phyloP scores from a whole-genome alignment of 805 yeast species.

The Candida arabinofermentans region DNA sequence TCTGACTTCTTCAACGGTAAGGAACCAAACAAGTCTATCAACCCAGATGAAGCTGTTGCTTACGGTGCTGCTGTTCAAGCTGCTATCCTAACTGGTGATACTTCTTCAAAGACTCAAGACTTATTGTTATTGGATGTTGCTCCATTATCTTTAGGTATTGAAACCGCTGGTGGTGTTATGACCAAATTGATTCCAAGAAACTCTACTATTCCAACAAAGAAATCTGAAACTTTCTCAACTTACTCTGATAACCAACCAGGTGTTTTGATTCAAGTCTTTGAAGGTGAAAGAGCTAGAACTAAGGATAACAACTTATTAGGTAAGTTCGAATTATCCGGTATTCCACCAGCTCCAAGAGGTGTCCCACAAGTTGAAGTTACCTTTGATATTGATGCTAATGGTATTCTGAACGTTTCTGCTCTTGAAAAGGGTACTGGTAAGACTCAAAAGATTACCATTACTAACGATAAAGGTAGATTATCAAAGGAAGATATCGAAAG shows the following conservation, averaged over 20 bases:
- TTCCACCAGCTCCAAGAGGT: constrained; percentile 94
- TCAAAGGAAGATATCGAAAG: constrained; percentile 97
- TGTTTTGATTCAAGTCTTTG: constrained; percentile 97
- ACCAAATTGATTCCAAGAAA: constrained; percentile 87
- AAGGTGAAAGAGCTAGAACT: constrained; percentile 98
- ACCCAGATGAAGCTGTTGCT: constrained; percentile 99
- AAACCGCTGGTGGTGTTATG: constrained; percentile 97
- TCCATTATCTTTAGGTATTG: constrained; percentile 91
- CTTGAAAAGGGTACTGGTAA: constrained; percentile 98
- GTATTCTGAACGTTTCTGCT: constrained; percentile 84
- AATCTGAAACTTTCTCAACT: constrained; percentile 93
- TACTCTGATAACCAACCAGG: constrained; percentile 96
- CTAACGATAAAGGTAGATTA: constrained; percentile 98
- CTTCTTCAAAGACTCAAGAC: constrained; percentile 92
- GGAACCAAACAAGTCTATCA: constrained; percentile 93
- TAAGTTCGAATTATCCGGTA: constrained; percentile 92
- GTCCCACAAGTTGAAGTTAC: constrained; percentile 93
- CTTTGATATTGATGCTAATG: constrained; percentile 96
- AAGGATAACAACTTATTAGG: constrained; percentile 97
- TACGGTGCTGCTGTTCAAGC: constrained; percentile 99
- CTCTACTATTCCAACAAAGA: constrained; percentile 96
- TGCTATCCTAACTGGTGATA: constrained; percentile 93
- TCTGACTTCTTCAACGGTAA: constrained; percentile 96
- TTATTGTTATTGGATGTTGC: constrained; percentile 89
- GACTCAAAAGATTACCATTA: constrained; percentile 93